Evolutionary conservation across 345 rosid genomes (phyloP).

Genomic region (Eucalyptus pumila): DNA sequence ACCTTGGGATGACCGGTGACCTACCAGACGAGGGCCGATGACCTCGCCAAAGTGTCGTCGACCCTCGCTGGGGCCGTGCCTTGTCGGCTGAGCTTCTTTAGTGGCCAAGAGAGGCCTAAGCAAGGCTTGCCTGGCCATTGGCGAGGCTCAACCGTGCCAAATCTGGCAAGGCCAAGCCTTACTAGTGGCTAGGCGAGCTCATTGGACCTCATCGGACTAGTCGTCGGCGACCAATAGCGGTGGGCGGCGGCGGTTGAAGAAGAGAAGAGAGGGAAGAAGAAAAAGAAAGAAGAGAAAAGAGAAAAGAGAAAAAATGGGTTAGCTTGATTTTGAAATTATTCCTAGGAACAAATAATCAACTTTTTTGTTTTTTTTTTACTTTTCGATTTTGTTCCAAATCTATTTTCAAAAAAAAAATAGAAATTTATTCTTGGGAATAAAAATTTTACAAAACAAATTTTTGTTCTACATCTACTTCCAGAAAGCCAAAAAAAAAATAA

Average conservation of each 20-base stretch:
- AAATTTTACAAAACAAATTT: no score
- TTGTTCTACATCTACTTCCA: no score
- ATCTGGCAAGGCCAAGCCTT: rapidly evolving
- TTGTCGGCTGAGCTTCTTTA: rapidly evolving
- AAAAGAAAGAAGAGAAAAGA: no score
- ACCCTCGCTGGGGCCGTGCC: rapidly evolving
- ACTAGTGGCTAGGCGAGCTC: rapidly evolving
- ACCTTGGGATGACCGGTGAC: rapidly evolving
- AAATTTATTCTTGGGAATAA: rapidly evolving
- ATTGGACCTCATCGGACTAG: rapidly evolving
- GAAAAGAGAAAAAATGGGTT: rapidly evolving
- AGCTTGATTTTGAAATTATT: no score
- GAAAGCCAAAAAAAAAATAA: no score
- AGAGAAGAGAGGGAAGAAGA: no score
- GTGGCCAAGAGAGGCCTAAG: rapidly evolving
- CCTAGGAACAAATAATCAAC: no score
- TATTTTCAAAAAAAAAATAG: no score
- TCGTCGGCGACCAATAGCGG: rapidly evolving
- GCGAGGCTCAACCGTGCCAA: rapidly evolving
- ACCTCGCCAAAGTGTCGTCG: rapidly evolving
- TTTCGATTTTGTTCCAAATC: no score
- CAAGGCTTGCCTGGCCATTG: rapidly evolving
- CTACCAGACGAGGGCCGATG: rapidly evolving
- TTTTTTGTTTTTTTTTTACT: no score
- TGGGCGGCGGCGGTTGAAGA: rapidly evolving